Base-by-base conservation (phyloP, 345 rosid genomes). In the Nephelium lappaceum region DNA sequence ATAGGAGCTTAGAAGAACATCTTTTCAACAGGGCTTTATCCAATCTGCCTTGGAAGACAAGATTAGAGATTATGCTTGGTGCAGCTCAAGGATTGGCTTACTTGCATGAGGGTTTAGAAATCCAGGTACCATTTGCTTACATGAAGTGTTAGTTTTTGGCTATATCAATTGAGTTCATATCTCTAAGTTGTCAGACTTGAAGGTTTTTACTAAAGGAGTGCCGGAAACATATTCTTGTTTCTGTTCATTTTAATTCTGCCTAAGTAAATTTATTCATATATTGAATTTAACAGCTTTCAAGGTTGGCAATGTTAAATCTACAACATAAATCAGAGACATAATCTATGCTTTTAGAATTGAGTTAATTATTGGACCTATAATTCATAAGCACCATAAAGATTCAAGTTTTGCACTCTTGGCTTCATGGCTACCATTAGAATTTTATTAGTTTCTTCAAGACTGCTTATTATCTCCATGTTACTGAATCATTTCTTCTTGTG, bases 51-150 rank as follows among this genome's bases (percentile, higher is more conserved):
- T 96, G 99, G 99, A 86, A 77, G 76, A 86, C 73, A 79, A 89
- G 98, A 80, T 85, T 96, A 55, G 88, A 96, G 82, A 89, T 96
- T 74, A 89, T 96, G 81, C 94, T 90, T 42, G 97, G 94, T 76
- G 98, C 94, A 10, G 99, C 98, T 27, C 87, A 88, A 80, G 99
- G 98, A 25, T 74, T 96, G 73, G 91, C 93, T 64, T 94, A 96
- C 87, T 84, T 96, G 73, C 99, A 96, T 3, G 81, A 76, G 15
- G 93, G 89, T 69, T 77, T 91, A 82, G 94, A 91, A 86, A 86
- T 86, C 75, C 85, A 89, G 94, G 97, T 92, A 88, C 61, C 64
- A 0, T 70, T 67, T 71, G 51, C 51, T 45, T 8, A 11, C 51
- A 45, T 45, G 8, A 53, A 65, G 23, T 60, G 23, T 42, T 57